Evolutionary conservation across 2,329 filamentous ascomycete genomes (phyloP).

Genomic region (Leptosphaerulina australis): DNA sequence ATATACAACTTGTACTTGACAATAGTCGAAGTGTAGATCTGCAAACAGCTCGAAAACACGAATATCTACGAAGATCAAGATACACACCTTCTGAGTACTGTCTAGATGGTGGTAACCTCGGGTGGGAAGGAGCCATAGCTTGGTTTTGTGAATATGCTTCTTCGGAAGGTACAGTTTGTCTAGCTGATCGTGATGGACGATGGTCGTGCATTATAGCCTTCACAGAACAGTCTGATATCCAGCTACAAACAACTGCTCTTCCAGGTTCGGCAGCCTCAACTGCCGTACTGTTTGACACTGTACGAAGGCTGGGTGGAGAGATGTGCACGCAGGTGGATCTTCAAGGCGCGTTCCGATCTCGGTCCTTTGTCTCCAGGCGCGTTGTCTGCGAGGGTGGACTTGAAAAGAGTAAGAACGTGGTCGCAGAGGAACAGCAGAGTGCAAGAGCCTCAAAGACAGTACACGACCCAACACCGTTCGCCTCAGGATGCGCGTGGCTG

Average conservation of each 20-base stretch:
- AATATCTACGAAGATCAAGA: not conserved
- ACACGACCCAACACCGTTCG: slow-evolving; percentile 1
- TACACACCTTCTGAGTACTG: slow-evolving; percentile 39
- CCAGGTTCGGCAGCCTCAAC: slow-evolving; percentile 19
- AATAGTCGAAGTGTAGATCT: not conserved
- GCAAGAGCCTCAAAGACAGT: slow-evolving; percentile 2
- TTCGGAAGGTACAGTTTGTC: slow-evolving; percentile 27
- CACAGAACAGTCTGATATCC: not conserved
- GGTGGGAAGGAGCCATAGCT: slow-evolving; percentile 31
- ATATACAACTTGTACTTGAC: not conserved
- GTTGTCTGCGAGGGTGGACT: slow-evolving; percentile 6
- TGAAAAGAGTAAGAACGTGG: not conserved
- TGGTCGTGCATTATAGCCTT: slow-evolving; percentile 37
- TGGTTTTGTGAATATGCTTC: slow-evolving; percentile 23
- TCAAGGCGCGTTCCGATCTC: slow-evolving; percentile 35
- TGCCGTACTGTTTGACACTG: slow-evolving; percentile 16
- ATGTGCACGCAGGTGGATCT: slow-evolving; percentile 39
- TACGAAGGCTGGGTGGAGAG: slow-evolving; percentile 26
- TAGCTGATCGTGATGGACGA: slow-evolving; percentile 29
- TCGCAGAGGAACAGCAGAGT: slow-evolving; percentile 3
- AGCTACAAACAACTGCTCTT: slow-evolving; percentile 7
- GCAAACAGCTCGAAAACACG: not conserved
- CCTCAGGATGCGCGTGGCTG: slow-evolving; percentile 15
- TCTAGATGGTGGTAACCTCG: slow-evolving; percentile 28
- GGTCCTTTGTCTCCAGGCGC: slow-evolving; percentile 18